Conservation (phyloP, 768 basidiomycete species). For the Phanerochaete carnosa region DNA sequence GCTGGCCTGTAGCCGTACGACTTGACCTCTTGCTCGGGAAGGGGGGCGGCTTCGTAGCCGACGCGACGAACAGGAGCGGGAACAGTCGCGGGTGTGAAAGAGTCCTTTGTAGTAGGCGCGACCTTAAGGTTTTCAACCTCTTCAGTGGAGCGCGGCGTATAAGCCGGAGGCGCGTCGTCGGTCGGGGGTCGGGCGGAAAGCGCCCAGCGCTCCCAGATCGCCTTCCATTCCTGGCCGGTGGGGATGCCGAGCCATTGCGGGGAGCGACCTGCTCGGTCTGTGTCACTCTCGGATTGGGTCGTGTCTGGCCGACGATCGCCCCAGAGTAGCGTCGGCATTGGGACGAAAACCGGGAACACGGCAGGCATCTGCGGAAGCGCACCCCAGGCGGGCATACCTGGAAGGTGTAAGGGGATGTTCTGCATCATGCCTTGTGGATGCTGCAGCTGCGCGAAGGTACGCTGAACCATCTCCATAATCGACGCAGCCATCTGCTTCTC, state of each 20-base stretch:
- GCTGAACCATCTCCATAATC: constrained; percentile 71
- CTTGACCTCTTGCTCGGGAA: constrained; percentile 67
- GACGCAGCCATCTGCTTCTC: constrained; percentile 36
- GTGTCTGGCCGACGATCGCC: constrained; percentile 33
- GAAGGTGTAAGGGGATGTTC: constrained; percentile 42
- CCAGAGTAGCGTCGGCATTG: constrained; percentile 64
- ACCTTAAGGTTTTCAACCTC: constrained; percentile 20
- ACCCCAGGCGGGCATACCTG: constrained; percentile 47
- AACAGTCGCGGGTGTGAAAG: constrained; percentile 6
- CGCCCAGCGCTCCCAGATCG: constrained; percentile 77
- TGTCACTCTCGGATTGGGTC: constrained; percentile 8
- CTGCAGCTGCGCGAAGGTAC: constrained; percentile 61
- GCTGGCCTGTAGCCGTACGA: constrained; percentile 62
- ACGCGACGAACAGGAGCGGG: constrained; percentile 23
- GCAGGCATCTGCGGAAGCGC: constrained; percentile 65
- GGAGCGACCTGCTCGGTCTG: constrained; percentile 33
- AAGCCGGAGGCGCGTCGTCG: constrained; percentile 62
- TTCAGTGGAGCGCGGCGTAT: constrained; percentile 56
- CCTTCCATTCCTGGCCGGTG: constrained; percentile 54
- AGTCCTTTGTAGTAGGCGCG: neutral
- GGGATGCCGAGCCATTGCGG: constrained; percentile 24
- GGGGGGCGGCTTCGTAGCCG: constrained; percentile 41
- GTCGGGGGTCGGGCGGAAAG: constrained; percentile 44
- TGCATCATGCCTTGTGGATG: constrained; percentile 56
- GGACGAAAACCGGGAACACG: constrained; percentile 79